phyloP scores from a whole-genome alignment of 2,329 filamentous ascomycete species.

The Neopestalotiopsis sp. region DNA sequence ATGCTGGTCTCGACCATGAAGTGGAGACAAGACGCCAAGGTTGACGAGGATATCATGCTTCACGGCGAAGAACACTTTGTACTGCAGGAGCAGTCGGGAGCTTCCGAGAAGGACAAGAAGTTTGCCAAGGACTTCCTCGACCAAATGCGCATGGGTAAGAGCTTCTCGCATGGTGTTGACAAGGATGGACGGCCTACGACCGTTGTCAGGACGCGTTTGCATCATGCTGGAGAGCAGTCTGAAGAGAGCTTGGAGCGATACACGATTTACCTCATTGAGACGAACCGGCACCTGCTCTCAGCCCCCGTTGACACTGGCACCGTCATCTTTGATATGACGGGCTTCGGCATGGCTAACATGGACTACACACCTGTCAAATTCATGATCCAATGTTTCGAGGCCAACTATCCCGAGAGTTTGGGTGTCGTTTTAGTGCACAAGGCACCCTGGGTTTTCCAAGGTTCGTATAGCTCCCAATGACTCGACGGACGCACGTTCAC shows the following conservation, averaged over 20 bases:
- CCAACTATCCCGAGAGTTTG: constrained; percentile 94
- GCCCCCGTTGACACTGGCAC: constrained; percentile 90
- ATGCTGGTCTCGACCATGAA: constrained; percentile 96
- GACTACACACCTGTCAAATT: constrained; percentile 97
- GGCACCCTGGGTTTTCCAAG: constrained; percentile 95
- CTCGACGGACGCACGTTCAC: background rate
- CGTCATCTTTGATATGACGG: constrained; percentile 94
- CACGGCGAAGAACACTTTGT: constrained; percentile 69
- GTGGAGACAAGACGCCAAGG: constrained; percentile 87
- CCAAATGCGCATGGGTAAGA: constrained; percentile 90
- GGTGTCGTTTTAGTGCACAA: constrained; percentile 93
- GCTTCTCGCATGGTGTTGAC: constrained; percentile 87
- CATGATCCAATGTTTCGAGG: constrained; percentile 99
- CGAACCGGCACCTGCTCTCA: constrained; percentile 80
- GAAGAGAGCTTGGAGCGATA: constrained; percentile 84
- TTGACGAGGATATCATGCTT: constrained; percentile 86
- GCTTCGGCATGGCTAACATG: constrained; percentile 95
- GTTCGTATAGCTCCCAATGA: constrained; percentile 50
- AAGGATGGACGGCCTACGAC: constrained; percentile 86
- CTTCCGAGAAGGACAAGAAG: constrained; percentile 69
- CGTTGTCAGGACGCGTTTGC: constrained; percentile 81
- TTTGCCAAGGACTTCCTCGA: constrained; percentile 77
- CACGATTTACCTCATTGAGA: constrained; percentile 95
- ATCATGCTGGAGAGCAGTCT: constrained; percentile 81
- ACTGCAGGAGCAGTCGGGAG: constrained; percentile 33